Evolutionary conservation across 306 rosid genomes (phyloP), one percentile per base, ranked within the genome.

Genomic region (Fagus crenata): DNA sequence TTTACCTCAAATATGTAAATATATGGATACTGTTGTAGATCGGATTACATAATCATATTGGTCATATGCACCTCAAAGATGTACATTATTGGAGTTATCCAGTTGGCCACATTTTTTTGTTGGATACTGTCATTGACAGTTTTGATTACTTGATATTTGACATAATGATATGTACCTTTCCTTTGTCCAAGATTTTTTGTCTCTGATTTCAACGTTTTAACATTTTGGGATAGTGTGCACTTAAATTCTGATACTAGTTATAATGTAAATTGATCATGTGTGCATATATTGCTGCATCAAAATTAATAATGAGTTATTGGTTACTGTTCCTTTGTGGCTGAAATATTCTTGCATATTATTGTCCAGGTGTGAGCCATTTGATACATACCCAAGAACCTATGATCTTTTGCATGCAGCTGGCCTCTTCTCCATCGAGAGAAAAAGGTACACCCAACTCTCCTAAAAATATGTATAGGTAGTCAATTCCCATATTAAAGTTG

Each of bases 311-410:
- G 51, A 46, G 51, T 46, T 46, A 49, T 46, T 31, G 53, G 53
- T 58, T 39, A 9, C 33, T 22, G 42, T 3, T 43, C 6, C 64
- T 67, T 54, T 13, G n/a, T 77, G 39, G 8, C 64, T 69, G 49
- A 22, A 33, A 49, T 71, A 55, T 35, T 37, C 40, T 77, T 59
- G 68, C 33, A 32, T 74, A 56, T 73, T 79, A 33, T 79, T 13
- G 71, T 56, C 75, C 81, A 95, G 99, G 99, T 95, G 99, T 39
- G 99, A 95, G 78, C 86, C 99, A 51, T 92, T 95, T 80, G 99
- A 95, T 84, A 90, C 97, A 46, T 95, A 95, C 80, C 99, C 99
- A 5, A 91, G 99, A 84, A 95, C 99, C 18, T 95, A 92, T 51
- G 99, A 95, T 86, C 82, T 95, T 42, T 81, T 95, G 84, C 97